Percentiles rank a stretch among this genome's conserved stretches.
phyloP scores from a whole-genome alignment of 164 flowering plant genomes.

The Euptelea pleiosperma region DNA sequence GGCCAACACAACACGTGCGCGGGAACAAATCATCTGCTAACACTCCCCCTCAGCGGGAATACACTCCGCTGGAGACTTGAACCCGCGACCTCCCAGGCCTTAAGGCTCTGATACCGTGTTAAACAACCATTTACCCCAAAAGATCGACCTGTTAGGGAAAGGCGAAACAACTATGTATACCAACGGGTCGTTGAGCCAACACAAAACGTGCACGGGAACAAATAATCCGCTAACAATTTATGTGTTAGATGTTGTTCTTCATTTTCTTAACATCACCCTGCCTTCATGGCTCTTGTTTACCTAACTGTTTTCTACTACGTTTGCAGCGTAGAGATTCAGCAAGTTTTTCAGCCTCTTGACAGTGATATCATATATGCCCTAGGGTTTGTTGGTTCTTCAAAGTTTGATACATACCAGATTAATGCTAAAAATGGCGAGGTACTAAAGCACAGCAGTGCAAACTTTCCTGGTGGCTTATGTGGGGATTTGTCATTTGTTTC shows the following conservation, averaged over 20 bases:
- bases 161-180: no score
- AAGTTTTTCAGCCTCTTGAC: constrained; percentile 55
- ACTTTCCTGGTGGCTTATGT: constrained; percentile 59
- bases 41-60: no score
- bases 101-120: no score
- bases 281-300: constrained; percentile 4
- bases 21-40: no score
- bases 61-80: no score
- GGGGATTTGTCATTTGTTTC: constrained; percentile 59
- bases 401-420: constrained; percentile 47
- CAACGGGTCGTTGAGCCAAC: no score
- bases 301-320: constrained; percentile 7
- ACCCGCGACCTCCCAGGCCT: no score
- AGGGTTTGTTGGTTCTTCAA: constrained; percentile 56
- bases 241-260: constrained; percentile 1
- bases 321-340: constrained; percentile 70
- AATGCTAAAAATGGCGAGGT: constrained; percentile 69
- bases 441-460: constrained; percentile 43
- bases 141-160: no score
- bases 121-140: no score
- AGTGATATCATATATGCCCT: constrained; percentile 52
- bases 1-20: no score
- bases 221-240: no score
- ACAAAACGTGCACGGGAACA: no score
- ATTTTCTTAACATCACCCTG: not conserved